Evolutionary conservation across 495 filamentous ascomycete genomes (phyloP).

Genomic region (Penicillium lividum): DNA sequence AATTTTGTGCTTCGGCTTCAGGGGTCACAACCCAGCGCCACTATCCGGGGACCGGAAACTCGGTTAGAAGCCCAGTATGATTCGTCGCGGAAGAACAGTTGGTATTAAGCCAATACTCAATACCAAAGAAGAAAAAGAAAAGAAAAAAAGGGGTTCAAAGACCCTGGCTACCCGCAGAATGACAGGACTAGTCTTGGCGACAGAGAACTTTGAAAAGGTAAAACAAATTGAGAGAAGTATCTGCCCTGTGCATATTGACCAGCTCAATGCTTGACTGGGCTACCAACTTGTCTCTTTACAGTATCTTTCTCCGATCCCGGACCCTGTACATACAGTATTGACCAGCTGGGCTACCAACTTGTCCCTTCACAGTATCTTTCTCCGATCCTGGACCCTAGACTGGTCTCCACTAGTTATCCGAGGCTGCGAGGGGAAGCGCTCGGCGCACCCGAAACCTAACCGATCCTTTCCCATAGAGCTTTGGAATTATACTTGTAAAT

Average conservation of each 20-base stretch:
- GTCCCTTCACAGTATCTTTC: neutral
- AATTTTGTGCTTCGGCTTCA: neutral
- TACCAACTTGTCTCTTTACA: neutral
- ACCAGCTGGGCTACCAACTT: neutral
- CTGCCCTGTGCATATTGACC: neutral
- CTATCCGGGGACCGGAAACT: neutral
- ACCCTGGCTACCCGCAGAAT: neutral
- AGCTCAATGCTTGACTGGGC: neutral
- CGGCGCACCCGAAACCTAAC: neutral
- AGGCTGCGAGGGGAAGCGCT: neutral
- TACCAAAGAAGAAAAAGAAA: too few species aligned
- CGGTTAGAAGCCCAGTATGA: neutral
- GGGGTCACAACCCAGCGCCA: neutral
- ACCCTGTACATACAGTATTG: constrained; percentile 2
- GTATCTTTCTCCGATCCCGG: neutral
- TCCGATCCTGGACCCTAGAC: neutral
- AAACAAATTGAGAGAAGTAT: neutral
- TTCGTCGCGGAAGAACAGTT: neutral
- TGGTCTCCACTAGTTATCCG: neutral
- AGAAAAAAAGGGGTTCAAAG: neutral
- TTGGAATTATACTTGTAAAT: neutral
- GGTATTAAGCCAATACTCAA: neutral
- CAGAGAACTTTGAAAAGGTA: neutral
- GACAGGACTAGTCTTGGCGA: neutral
- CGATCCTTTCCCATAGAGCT: neutral